Evolutionary conservation across 257 asterid species (phyloP).

Genomic region (Nicotiana obtusifolia): DNA sequence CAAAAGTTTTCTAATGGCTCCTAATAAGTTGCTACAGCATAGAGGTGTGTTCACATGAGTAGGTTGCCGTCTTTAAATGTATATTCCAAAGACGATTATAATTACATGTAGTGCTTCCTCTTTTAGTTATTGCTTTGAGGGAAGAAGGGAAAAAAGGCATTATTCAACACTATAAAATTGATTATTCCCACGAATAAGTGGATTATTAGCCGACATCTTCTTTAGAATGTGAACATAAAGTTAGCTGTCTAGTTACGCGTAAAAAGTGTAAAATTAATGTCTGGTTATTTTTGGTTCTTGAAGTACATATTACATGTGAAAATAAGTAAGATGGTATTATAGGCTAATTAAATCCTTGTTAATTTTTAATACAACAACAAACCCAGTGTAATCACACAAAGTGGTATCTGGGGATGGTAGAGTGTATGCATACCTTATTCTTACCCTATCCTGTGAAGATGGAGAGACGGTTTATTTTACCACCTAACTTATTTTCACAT

Average conservation of each 20-base stretch:
- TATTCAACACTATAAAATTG: too few relatives aligned
- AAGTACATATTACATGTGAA: background rate
- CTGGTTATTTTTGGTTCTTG: background rate
- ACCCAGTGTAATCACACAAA: too few relatives aligned
- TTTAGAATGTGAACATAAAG: background rate
- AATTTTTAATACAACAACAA: too few relatives aligned
- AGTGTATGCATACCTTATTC: too few relatives aligned
- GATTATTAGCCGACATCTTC: too few relatives aligned
- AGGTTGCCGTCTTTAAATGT: background rate
- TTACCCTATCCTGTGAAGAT: too few relatives aligned
- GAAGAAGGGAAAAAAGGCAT: background rate
- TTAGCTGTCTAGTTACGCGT: background rate
- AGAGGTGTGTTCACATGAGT: background rate
- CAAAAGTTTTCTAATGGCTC: background rate
- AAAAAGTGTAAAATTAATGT: background rate
- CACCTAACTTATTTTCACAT: background rate
- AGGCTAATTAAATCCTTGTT: background rate
- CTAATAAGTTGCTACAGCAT: background rate
- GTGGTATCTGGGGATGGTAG: too few relatives aligned
- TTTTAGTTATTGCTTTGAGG: slow-evolving; percentile 1
- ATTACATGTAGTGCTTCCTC: background rate
- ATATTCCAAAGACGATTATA: background rate
- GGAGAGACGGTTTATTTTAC: background rate
- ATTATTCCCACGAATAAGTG: too few relatives aligned
- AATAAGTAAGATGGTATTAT: background rate